Conservation (phyloP, 441 rosid genomes). For the Mallotus japonicus region DNA sequence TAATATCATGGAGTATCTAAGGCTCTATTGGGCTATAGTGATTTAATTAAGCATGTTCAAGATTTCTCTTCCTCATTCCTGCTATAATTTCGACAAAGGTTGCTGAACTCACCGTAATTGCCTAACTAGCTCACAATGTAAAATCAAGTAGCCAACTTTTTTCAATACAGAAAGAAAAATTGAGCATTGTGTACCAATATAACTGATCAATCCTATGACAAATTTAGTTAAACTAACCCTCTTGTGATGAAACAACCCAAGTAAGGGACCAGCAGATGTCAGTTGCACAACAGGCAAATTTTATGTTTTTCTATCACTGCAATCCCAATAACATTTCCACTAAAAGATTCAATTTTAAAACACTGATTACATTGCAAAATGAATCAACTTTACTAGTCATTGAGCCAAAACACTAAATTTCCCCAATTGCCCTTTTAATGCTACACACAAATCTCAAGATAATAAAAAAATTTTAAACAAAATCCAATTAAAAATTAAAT, state of each 20-base stretch:
- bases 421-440: background rate
- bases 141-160: background rate
- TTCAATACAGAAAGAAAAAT: background rate
- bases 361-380: background rate
- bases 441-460: background rate
- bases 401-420: background rate
- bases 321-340: background rate
- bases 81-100: background rate
- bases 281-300: conserved; percentile 1
- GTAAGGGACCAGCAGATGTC: background rate
- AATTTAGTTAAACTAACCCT: background rate
- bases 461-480: background rate
- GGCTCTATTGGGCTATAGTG: background rate
- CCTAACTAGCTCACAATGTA: background rate
- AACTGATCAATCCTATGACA: background rate
- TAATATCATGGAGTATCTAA: background rate
- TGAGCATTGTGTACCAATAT: background rate
- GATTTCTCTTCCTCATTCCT: background rate
- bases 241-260: background rate
- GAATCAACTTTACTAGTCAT: conserved; percentile 7
- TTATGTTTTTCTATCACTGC: background rate
- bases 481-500: background rate
- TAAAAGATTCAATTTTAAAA: background rate
- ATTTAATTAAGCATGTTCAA: conserved; percentile 5
- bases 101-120: background rate